A percentile compares a stretch with the other conserved stretches of the same genome.
phyloP scores from a whole-genome alignment of 2,329 filamentous ascomycete genomes.

The Leptographium radiaticola region DNA sequence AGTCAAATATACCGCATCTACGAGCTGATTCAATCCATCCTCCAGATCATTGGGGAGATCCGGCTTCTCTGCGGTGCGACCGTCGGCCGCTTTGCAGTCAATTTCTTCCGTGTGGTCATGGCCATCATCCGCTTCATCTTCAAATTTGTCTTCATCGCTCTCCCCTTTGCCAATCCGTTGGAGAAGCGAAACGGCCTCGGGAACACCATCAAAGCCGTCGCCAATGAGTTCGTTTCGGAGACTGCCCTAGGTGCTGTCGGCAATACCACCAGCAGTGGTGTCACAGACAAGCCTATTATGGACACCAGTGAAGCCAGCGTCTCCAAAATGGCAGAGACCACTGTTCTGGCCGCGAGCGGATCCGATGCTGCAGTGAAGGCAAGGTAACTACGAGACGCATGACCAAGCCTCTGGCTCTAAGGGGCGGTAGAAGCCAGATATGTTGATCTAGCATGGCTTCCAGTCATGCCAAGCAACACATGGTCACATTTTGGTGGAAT shows the following conservation, averaged over 20 bases:
- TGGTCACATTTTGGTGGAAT: too few species aligned
- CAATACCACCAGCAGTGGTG: not conserved
- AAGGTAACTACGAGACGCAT: not conserved
- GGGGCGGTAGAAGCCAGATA: too few species aligned
- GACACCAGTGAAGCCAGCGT: not conserved
- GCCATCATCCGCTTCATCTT: not conserved
- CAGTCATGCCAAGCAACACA: too few species aligned
- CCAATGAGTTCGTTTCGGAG: not conserved
- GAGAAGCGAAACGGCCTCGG: not conserved
- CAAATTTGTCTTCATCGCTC: conserved; percentile 1
- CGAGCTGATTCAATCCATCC: conserved; percentile 2
- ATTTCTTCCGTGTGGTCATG: not conserved
- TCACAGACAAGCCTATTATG: not conserved
- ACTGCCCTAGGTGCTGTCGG: not conserved
- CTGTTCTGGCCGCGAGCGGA: not conserved
- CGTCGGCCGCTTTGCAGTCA: not conserved
- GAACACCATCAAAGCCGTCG: not conserved
- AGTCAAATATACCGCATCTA: conserved; percentile 4
- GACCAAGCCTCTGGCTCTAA: not conserved
- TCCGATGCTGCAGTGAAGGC: not conserved
- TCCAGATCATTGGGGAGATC: conserved; percentile 3
- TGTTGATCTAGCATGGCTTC: too few species aligned
- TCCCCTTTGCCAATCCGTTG: conserved; percentile 2
- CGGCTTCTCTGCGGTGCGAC: conserved; percentile 1
- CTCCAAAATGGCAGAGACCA: not conserved